Base-by-base conservation (phyloP, 257 asterid species). In the Nicotiana paniculata region DNA sequence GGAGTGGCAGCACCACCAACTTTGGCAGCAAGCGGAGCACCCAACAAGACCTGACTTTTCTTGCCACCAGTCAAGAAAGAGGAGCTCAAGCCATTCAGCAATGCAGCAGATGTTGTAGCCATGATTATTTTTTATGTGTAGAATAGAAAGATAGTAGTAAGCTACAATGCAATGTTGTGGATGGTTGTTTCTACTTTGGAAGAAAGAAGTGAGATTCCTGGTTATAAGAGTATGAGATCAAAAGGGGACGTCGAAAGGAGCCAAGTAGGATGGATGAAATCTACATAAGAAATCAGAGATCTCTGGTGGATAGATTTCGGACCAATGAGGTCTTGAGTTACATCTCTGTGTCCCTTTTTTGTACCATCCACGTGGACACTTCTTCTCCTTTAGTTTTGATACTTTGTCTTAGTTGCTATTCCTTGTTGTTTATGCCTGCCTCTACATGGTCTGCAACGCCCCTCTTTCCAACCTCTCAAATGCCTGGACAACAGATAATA, bases 71-170 rank as follows among this genome's bases (percentile, higher is more conserved):
- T 86, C 87, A 94, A 86, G 95, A 96, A 94, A 76, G 92, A 82
- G 75, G 97, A 91, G 82, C 97, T 90, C 81, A 91, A 72, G 54
- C 98, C 99, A 81, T 90, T 94, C 0, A 93, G 83, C 85, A 94
- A 83, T 39, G 99, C 95, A 84, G 98, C 95, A 67, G 99, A 96
- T 63, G 98, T 92, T 21, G 98, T 89, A 79, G 98, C 97, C 99
- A 96, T 96, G 15, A 30, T 24, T 26, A 24, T 9, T 55, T 11
- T 55, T 9, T 28, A 66, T 64, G 57, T 28, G 24, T 2, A 32
- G n/a, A 65, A 77, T 28, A 77, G 69, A 61, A 5, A 79, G 62
- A 35, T 39, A 58, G 65, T 15, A 55, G 10, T 59, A 78, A 64
- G 74, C 28, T 43, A 28, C 18, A 72, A 62, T 16, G 32, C 57